Evolutionary conservation across 805 yeast genomes (phyloP).

Genomic region (Yarrowia bubula): DNA sequence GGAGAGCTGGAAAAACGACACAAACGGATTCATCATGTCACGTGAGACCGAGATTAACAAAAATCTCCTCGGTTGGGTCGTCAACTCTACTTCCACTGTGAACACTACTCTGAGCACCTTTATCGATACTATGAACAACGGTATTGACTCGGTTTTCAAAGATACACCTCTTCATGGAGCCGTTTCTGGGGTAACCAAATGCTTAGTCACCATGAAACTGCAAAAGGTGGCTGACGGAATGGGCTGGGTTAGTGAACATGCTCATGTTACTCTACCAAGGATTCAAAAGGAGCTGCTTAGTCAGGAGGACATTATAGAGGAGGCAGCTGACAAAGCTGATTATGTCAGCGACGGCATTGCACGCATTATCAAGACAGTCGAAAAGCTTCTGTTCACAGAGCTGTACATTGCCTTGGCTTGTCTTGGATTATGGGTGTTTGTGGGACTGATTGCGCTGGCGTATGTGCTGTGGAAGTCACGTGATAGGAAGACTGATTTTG

Average conservation of each 20-base stretch:
- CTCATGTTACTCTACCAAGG: constrained; percentile 58
- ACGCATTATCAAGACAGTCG: background rate
- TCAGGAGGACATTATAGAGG: background rate
- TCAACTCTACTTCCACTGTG: constrained; percentile 53
- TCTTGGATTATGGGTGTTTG: background rate
- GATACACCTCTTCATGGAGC: constrained; percentile 66
- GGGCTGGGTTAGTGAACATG: constrained; percentile 70
- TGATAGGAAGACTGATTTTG: background rate
- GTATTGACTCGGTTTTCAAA: constrained; percentile 60
- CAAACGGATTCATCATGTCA: background rate
- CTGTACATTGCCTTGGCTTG: background rate
- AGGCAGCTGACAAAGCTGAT: background rate
- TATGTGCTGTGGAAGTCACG: background rate
- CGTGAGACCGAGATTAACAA: constrained; percentile 47
- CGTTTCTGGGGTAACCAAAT: constrained; percentile 65
- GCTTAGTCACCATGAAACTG: constrained; percentile 76
- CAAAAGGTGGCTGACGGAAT: constrained; percentile 65
- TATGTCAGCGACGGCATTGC: background rate
- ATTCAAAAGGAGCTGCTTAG: constrained; percentile 33
- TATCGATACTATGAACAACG: constrained; percentile 55
- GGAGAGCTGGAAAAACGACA: constrained; percentile 5
- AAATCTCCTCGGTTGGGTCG: constrained; percentile 65
- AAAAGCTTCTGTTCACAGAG: background rate
- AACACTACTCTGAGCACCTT: constrained; percentile 61
- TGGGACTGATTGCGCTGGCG: background rate